Base-by-base conservation (phyloP, 805 yeast species). In the Monosporozyma aerobia region DNA sequence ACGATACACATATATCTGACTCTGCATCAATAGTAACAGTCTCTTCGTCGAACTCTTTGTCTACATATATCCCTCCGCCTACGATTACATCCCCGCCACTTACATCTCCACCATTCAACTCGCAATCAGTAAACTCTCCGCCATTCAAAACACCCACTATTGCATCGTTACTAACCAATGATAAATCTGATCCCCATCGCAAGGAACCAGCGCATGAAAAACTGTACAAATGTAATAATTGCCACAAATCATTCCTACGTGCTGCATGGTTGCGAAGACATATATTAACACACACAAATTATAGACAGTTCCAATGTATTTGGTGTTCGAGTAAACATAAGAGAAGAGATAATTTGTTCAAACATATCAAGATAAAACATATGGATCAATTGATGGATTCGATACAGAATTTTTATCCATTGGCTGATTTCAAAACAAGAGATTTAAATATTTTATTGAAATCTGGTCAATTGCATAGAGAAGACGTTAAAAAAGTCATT, bases 231-330 rank as follows among this genome's bases (percentile, higher is more conserved):
- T 65, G 70, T 52, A 57, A 55, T 14, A 29, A 59, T 16, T 66
- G 70, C 51, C 56, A 56, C 9, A 65, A 64, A 49, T 53, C 57
- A n/a, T 66, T 65, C 50, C 56, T 57, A 47, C 56, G 70, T 19
- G 57, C 57, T 22, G 63, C 70, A n/a, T 65, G 70, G 69, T 55
- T 65, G 44, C 59, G 61, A 51, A 56, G 70, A 44, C 69, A 67
- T 50, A 49, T 63, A 11, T 45, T 64, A n/a, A 60, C 67, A 14
- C 70, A 67, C 48, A 60, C 67, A 0, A 53, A 58, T 35, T 56
- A 57, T 19, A 59, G 66, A 45, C 63, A 60, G 22, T 64, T 58
- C 44, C 48, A 54, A 19, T 67, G 70, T 55, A 64, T 65, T 3
- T 63, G 65, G 65, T 67, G 70, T 48, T 51, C 57, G 33, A 60